Conservation (phyloP, 176 grass and related monocot species). For the Stipa capillata region DNA sequence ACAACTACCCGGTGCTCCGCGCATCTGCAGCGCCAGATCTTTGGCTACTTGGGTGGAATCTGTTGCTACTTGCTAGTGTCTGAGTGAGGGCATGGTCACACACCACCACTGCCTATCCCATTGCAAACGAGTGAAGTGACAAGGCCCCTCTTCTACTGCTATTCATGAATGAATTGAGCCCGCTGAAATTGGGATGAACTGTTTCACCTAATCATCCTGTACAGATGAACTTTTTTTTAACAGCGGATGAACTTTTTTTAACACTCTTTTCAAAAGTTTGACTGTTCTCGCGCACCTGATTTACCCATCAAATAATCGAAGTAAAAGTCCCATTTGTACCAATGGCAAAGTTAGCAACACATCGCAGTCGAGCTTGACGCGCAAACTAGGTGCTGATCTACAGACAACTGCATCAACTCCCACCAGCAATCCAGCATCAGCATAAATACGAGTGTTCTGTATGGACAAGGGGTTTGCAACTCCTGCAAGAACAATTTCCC, state of each 20-base stretch:
- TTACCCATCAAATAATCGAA: not conserved
- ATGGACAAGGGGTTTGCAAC: not conserved
- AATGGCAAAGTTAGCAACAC: not conserved
- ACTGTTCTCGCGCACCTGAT: too few relatives aligned
- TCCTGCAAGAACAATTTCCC: not conserved
- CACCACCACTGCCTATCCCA: not conserved
- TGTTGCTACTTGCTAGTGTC: not conserved
- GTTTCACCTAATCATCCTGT: not conserved
- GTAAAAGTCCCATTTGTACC: not conserved
- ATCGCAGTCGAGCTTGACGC: not conserved
- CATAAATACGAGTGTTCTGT: not conserved
- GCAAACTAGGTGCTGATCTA: not conserved
- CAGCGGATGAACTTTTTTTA: too few relatives aligned
- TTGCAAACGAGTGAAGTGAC: not conserved
- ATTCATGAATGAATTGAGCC: not conserved
- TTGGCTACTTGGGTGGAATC: constrained; percentile 8
- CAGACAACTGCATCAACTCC: not conserved
- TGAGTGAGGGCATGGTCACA: constrained; percentile 22
- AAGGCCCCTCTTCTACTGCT: not conserved
- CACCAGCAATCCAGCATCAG: not conserved
- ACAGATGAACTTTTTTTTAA: not conserved
- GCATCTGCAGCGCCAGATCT: constrained; percentile 14
- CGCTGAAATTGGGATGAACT: not conserved
- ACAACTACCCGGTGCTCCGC: not conserved
- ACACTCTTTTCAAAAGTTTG: too few relatives aligned